Evolutionary conservation across 1,284 basidiomycete species (phyloP), one percentile per base, ranked within the genome.

Genomic region (Ceratobasidium sp.): DNA sequence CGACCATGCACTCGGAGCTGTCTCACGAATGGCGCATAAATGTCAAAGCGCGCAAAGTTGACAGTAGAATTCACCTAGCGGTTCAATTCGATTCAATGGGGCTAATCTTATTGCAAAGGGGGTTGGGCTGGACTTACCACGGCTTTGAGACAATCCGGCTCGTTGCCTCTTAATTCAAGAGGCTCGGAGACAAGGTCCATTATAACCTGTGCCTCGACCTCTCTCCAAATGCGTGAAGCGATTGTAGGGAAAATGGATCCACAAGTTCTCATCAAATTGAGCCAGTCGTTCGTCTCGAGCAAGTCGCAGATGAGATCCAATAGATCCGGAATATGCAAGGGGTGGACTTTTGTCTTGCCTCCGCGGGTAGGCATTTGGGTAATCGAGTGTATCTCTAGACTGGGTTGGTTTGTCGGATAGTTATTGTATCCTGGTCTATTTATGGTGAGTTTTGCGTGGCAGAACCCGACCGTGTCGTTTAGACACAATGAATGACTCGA

Each of bases 21-120:
- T 39, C 41, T 71, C 6, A 71, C 51, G 27, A 71, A 59, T 6
- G 68, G 56, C 8, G 68, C 68, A 37, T 71, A 71, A 19, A 71
- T 37, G 41, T 59, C 43, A 19, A 71, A 71, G 27, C 68, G 68
- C 2, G 48, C 34, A 22, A 65, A 65, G 16, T 65, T 31, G n/a
- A 65, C 29, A 3, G 16, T n/a, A 19, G 49, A 16, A 31, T 39
- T 19, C 31, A 24, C 22, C 49, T 65, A 24, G 19, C 8, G 34
- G 8, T 34, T 34, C 4, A 34, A 34, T 34, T 34, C 8, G 34
- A 34, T 34, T 34, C 34, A 34, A 34, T 8, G 34, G 34, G 34
- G 34, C 8, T 34, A 34, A 34, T 8, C 2, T 34, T 8, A 34
- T 3, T 34, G 34, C 34, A 8, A 34, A 34, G 34, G 34, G 34